Percentiles rank a stretch among this genome's conserved stretches.
Conservation (phyloP, 371 early-diverging fungal species). For the Parasitella parasitica region DNA sequence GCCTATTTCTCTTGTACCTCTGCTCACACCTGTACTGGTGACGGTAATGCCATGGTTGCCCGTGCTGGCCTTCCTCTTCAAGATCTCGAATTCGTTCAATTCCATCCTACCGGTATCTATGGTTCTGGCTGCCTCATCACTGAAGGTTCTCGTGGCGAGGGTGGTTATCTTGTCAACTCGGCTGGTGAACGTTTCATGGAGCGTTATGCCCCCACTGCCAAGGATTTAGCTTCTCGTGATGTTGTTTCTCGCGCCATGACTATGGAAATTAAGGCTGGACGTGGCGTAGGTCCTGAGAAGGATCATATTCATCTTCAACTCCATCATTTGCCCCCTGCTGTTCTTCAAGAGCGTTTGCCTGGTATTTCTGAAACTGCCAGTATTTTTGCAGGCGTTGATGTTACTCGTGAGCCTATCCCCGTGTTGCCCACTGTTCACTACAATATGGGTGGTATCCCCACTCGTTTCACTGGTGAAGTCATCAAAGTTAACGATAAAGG, state of each 20-base stretch:
- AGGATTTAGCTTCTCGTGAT: slow-evolving; percentile 97
- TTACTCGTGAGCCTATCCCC: slow-evolving; percentile 99
- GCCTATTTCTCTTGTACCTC: slow-evolving; percentile 98
- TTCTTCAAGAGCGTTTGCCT: slow-evolving; percentile 92
- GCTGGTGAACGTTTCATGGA: slow-evolving; percentile 98
- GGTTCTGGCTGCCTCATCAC: slow-evolving; percentile 98
- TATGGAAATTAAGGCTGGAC: slow-evolving; percentile 96
- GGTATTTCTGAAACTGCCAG: slow-evolving; percentile 98
- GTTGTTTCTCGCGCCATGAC: slow-evolving; percentile 98
- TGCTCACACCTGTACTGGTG: slow-evolving; percentile 98
- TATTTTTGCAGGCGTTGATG: slow-evolving; percentile 97
- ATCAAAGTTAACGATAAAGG: slow-evolving; percentile 73
- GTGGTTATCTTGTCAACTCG: slow-evolving; percentile 91
- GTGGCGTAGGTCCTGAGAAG: slow-evolving; percentile 95
- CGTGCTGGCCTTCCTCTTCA: slow-evolving; percentile 90
- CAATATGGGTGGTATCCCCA: slow-evolving; percentile 99
- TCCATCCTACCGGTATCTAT: slow-evolving; percentile 98
- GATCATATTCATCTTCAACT: slow-evolving; percentile 97
- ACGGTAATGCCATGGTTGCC: slow-evolving; percentile 96
- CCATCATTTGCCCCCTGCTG: slow-evolving; percentile 92
- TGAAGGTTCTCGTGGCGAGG: slow-evolving; percentile 96
- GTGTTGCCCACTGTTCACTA: slow-evolving; percentile 98
- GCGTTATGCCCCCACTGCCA: slow-evolving; percentile 97
- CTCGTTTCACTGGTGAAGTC: slow-evolving; percentile 96
- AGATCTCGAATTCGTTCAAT: slow-evolving; percentile 97